These are phyloP conservation scores for Lepidium didymum DNA, from an alignment of 345 rosid species.

Conservation along the genomic window DNA sequence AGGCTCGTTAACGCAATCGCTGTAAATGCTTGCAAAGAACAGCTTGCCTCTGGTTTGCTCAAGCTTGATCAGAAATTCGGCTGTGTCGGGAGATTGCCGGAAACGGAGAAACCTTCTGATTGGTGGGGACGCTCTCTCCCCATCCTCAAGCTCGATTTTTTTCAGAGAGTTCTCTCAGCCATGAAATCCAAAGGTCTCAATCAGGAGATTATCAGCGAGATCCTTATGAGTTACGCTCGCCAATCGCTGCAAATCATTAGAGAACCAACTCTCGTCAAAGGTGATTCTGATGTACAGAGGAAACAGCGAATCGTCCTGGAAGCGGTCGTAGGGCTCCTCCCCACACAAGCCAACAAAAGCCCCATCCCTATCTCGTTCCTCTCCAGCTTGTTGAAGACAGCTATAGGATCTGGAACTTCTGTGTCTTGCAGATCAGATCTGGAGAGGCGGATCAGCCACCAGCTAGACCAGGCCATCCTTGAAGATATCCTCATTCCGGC, in stretches of 20 bases:
- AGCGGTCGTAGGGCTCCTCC: slow-evolving; percentile 63
- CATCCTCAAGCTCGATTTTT: slow-evolving; percentile 66
- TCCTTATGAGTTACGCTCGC: slow-evolving; percentile 70
- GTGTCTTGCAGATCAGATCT: slow-evolving; percentile 81
- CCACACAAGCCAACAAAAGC: slow-evolving; percentile 82
- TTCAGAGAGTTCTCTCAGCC: slow-evolving; percentile 75
- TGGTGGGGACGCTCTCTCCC: slow-evolving; percentile 94
- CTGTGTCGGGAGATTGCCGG: slow-evolving; percentile 25
- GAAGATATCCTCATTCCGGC: slow-evolving; percentile 84
- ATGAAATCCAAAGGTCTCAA: slow-evolving; percentile 88
- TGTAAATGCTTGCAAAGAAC: slow-evolving; percentile 84
- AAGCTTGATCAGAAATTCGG: slow-evolving; percentile 78
- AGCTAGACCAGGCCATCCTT: slow-evolving; percentile 90
- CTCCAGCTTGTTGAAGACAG: slow-evolving; percentile 72
- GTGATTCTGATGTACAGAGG: slow-evolving; percentile 69
- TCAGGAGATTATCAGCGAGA: slow-evolving; percentile 85
- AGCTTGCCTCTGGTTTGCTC: slow-evolving; percentile 78
- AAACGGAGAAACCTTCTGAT: slow-evolving; percentile 61
- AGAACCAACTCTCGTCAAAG: slow-evolving; percentile 34
- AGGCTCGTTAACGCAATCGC: slow-evolving; percentile 78
- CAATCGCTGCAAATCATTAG: slow-evolving; percentile 64
- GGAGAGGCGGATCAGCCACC: slow-evolving; percentile 83
- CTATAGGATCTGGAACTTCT: slow-evolving; percentile 54
- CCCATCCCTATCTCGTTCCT: slow-evolving; percentile 85
- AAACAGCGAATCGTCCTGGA: slow-evolving; percentile 73